Base-by-base conservation (phyloP, 78 protist genomes). In the Dictyostelium purpureum region DNA sequence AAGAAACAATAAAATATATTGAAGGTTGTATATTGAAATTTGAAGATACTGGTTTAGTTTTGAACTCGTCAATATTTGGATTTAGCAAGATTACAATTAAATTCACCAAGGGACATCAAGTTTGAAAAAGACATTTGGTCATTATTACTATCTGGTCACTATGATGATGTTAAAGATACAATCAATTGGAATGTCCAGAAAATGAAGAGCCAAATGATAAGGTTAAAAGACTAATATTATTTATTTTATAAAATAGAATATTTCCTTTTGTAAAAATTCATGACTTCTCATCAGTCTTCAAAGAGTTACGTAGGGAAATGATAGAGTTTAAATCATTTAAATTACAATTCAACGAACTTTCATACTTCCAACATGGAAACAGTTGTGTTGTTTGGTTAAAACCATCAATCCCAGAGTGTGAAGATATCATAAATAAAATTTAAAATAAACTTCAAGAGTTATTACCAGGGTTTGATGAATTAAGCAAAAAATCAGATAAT, bases 331-430 rank as follows among this genome's bases (percentile, higher is more conserved):
- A 61, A 79, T 3, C 89, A n/a, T 90, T 90, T 69, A 78, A 54
- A 61, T 33, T 90, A 6, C 28, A 28, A 21, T 90, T 79, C 18
- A 71, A 38, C 21, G 89, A 80, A 11, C 49, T 80, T 33, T 71
- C 87, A 40, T 79, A 73, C 75, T 90, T 90, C 47, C 28, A 90
- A 57, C 95, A 90, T 80, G 95, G 95, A 19, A 26, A 24, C 19
- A 79, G 28, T 9, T 89, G 57, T 69, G 89, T 80, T 0, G 35
- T 90, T 35, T 90, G 95, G 95, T 43, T 79, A 75, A 70, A 45
- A 79, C 95, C 95, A 0, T 77, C 63, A 42, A 78, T 89, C 2
- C 79, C 79, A 1, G 95, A 90, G 16, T 21, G 38, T 37, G 87
- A 77, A 12, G n/a, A 18, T 67, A 75, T 74, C 1, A 52, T 90